Conservation (phyloP, 768 basidiomycete species). For the Leccinum uliginosum region DNA sequence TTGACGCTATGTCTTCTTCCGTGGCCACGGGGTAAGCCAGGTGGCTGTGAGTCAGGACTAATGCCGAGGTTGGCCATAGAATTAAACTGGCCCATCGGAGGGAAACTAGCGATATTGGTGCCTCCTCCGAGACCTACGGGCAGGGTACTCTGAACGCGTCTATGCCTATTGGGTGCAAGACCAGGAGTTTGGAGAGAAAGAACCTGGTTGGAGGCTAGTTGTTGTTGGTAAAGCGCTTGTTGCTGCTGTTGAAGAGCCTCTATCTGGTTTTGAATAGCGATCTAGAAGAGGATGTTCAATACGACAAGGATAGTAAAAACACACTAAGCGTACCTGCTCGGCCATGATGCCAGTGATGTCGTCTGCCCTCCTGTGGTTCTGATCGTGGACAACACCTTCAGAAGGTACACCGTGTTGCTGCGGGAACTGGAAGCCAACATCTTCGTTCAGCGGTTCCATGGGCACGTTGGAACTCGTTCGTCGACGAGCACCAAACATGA, state of each 20-base stretch:
- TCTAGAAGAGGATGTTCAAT: slow-evolving; percentile 44
- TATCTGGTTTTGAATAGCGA: slow-evolving; percentile 86
- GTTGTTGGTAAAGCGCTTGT: slow-evolving; percentile 84
- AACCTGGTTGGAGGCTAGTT: slow-evolving; percentile 83
- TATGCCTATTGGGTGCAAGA: slow-evolving; percentile 66
- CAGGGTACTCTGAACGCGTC: slow-evolving; percentile 83
- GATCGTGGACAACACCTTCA: slow-evolving; percentile 29
- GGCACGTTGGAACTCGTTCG: slow-evolving; percentile 48
- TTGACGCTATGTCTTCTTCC: slow-evolving; percentile 90
- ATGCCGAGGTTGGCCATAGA: slow-evolving; percentile 46
- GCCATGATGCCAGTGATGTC: slow-evolving; percentile 92
- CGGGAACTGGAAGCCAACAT: slow-evolving; percentile 77
- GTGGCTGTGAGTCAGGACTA: slow-evolving; percentile 60
- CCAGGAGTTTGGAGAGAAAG: slow-evolving; percentile 77
- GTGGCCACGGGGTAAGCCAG: slow-evolving; percentile 75
- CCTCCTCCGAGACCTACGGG: slow-evolving; percentile 51
- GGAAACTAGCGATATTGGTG: slow-evolving; percentile 32
- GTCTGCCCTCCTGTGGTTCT: slow-evolving; percentile 50
- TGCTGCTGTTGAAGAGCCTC: slow-evolving; percentile 89
- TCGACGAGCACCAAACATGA: slow-evolving; percentile 76
- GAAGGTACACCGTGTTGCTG: slow-evolving; percentile 49
- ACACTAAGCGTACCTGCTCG: slow-evolving; percentile 64
- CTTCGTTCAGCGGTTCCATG: slow-evolving; percentile 73
- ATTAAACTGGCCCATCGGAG: slow-evolving; percentile 63
- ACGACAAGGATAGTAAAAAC: neutral